Evolutionary conservation across 1,284 basidiomycete genomes (phyloP).

Genomic region (Filobasidium uniguttulatum): DNA sequence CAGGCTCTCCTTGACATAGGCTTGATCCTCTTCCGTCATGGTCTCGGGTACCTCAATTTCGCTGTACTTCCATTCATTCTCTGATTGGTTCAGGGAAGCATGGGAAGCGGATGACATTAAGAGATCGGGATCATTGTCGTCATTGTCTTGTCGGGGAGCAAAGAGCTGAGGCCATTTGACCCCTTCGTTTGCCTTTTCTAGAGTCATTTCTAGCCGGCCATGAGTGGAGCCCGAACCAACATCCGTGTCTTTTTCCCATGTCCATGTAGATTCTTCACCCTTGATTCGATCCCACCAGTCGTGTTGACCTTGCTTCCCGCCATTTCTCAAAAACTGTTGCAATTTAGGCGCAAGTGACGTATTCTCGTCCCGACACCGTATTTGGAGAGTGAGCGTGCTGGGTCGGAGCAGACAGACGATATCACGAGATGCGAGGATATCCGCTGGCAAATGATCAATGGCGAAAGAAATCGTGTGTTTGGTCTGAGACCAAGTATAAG

Average conservation of each 20-base stretch:
- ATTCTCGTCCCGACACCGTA: not conserved
- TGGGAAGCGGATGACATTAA: not conserved
- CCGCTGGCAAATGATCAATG: not conserved
- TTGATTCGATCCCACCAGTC: slow-evolving; percentile 14
- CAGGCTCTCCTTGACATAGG: slow-evolving; percentile 4
- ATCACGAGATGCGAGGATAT: slow-evolving; percentile 4
- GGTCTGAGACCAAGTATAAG: slow-evolving; percentile 12
- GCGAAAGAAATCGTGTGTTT: slow-evolving; percentile 3
- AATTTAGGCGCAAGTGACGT: not conserved
- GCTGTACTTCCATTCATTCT: slow-evolving; percentile 30
- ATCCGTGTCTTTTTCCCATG: slow-evolving; percentile 2
- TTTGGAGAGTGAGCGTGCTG: slow-evolving; percentile 2
- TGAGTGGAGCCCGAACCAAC: not conserved
- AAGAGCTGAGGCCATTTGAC: slow-evolving; percentile 12
- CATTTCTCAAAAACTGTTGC: not conserved
- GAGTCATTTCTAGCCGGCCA: slow-evolving; percentile 1
- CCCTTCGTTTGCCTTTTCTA: slow-evolving; percentile 12
- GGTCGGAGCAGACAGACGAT: slow-evolving; percentile 6
- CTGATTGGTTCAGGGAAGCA: slow-evolving; percentile 18
- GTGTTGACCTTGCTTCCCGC: not conserved
- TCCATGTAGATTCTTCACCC: slow-evolving; percentile 8
- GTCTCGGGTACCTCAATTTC: slow-evolving; percentile 74
- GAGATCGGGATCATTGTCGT: not conserved
- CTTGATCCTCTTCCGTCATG: slow-evolving; percentile 50
- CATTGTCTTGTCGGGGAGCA: slow-evolving; percentile 4